Conservation (phyloP, 2,329 filamentous ascomycete species). For the Mycosphaerella sp. region DNA sequence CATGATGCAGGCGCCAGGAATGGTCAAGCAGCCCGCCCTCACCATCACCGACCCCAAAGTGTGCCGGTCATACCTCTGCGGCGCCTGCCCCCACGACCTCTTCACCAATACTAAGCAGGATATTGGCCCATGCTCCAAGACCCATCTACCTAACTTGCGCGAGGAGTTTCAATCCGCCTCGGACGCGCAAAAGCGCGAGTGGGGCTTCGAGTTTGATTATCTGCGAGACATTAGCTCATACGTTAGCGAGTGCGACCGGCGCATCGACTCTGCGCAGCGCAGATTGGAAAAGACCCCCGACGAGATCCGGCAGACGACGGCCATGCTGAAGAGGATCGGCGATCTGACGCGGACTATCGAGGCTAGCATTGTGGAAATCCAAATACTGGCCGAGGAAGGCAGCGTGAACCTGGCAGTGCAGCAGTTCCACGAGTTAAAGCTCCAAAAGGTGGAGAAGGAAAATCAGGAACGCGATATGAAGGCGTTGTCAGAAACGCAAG, state of each 20-base stretch:
- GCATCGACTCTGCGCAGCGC: conserved; percentile 85
- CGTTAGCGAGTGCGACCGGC: conserved; percentile 91
- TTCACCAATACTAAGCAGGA: conserved; percentile 99
- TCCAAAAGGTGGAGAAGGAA: conserved; percentile 72
- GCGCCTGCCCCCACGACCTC: conserved; percentile 94
- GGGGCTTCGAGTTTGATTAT: conserved; percentile 95
- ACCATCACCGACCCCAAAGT: conserved; percentile 88
- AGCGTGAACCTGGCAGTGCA: conserved; percentile 76
- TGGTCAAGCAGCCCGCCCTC: conserved; percentile 71
- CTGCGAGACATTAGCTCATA: conserved; percentile 93
- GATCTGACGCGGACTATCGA: conserved; percentile 74
- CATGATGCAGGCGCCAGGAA: conserved; percentile 56
- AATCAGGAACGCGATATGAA: conserved; percentile 86
- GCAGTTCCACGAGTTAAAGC: conserved; percentile 79
- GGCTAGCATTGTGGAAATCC: conserved; percentile 76
- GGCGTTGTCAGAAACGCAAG: conserved; percentile 81
- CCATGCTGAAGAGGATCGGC: conserved; percentile 76
- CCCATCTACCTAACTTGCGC: conserved; percentile 84
- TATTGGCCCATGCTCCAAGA: conserved; percentile 78
- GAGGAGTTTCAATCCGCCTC: conserved; percentile 75
- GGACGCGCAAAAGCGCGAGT: conserved; percentile 64
- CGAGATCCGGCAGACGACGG: conserved; percentile 87
- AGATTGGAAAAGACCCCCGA: conserved; percentile 95
- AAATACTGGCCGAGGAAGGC: conserved; percentile 74
- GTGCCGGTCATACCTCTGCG: conserved; percentile 87